Conservation (phyloP, 495 filamentous ascomycete genomes). For the Sabuloglossum arenarium region DNA sequence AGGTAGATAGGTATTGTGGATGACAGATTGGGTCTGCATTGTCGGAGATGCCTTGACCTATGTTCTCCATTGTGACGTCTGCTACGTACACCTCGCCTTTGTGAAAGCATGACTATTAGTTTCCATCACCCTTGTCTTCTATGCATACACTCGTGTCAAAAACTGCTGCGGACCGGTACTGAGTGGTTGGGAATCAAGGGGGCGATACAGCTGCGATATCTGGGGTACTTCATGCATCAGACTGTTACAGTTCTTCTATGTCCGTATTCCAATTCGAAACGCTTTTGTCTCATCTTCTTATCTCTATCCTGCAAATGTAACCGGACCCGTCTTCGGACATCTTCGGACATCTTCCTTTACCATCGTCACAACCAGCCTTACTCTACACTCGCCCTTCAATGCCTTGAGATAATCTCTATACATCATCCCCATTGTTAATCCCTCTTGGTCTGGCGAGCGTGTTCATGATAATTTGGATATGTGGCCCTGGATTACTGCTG, state of each 20-base stretch:
- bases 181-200: not conserved
- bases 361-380: not conserved
- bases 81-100: not conserved
- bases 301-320: not conserved
- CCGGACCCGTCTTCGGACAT: not conserved
- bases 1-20: slow-evolving; percentile 20
- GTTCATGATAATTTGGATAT: not conserved
- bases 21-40: not conserved
- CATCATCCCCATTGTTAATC: not conserved
- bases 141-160: not conserved
- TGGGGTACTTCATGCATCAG: not conserved
- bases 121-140: not conserved
- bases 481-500: not conserved
- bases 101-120: not conserved
- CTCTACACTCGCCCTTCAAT: not conserved
- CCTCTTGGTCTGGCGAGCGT: not conserved
- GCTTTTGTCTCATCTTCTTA: not conserved
- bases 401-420: not conserved
- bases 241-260: not conserved
- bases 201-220: not conserved
- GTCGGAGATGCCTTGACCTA: not conserved
- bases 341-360: not conserved
- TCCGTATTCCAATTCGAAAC: not conserved
- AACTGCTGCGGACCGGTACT: not conserved
- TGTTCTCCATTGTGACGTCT: not conserved